Evolutionary conservation across 179 eudicot genomes (phyloP), one percentile per base, ranked within the genome.

Genomic region (Patellifolia procumbens): DNA sequence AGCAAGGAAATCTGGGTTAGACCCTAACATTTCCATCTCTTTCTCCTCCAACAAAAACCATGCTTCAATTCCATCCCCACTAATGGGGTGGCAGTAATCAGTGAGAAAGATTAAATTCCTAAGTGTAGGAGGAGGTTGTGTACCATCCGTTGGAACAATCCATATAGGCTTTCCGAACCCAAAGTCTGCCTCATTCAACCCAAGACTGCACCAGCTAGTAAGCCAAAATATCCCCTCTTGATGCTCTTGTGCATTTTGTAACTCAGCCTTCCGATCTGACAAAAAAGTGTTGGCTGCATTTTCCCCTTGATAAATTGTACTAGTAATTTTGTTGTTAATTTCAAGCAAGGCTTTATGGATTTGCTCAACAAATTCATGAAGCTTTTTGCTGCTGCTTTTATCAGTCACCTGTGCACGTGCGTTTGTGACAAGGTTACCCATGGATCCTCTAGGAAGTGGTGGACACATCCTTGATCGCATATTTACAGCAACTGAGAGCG

Each of bases 401-500:
- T 31, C 55, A 9, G 6, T n/a, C n/a, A 8, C 31, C 31, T 22
- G 31, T 55, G 26, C 59, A 35, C 31, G 20, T 39, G 45, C 70
- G 37, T 1, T 61, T 67, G 32, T 52, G 16, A 61, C 32, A 20
- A 64, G 26, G 51, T 76, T 76, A 7, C 79, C 73, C 79, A 67
- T 76, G 17, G 79, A 39, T 55, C 10, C 45, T 3, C 5, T 6
- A 10, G 73, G 79, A 3, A 76, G 32, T 5, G 55, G 53, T 10
- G 79, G 79, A 49, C 32, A 67, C 17, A 72, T 42, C 46, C 79
- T n/a, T 1, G 45, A 46, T 8, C 79, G 63, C 79, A 76, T 76
- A 56, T 68, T 68, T 0, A 68, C 59, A 28, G n/a, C 32, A 37
- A 76, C 26, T 20, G 56, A 39, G 0, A 76, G 43, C 45, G 9